Evolutionary conservation across 176 grass and related monocot genomes (phyloP), one percentile per base, ranked within the genome.

Genomic region (Bonia amplexicaulis): DNA sequence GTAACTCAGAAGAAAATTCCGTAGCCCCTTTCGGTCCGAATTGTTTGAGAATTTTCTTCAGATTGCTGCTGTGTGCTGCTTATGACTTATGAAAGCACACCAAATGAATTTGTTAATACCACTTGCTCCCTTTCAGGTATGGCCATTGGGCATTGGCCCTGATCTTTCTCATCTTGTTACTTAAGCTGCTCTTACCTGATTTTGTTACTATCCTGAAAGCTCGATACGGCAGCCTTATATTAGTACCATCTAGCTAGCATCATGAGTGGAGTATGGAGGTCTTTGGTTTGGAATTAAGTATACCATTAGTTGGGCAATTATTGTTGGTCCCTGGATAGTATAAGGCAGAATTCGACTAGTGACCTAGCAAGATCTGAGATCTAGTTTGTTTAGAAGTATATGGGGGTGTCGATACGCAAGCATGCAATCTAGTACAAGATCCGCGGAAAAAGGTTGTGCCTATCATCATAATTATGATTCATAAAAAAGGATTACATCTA

Each of bases 391-490:
- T 14, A 66, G 84, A 77, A 35, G 26, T 83, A 48, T 85, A 71
- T 78, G 73, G 31, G 22, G 7, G 25, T 69, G 48, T 82, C 84
- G 66, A 47, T 29, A 78, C 58, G 58, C 23, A 83, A 83, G 47
- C 84, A 68, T 79, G 68, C 73, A 87, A 90, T 87, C 79, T 90
- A 90, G 84, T 79, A 52, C 84, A 67, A 60, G 79, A 90, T 90
- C 73, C 39, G 17, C 15, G 44, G 61, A 59, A 75, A 57, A 57
- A 54, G 20, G 23, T 10, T 5, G 17, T 75, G 49, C 72, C 22
- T n/a, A 11, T 75, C 44, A 27, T 35, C 19, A 52, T 62, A 71
- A 25, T 23, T 65, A 48, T 55, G 47, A 41, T 63, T 46, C 33
- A 17, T 39, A 81, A 46, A 65, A 45, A 44, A 17, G 45, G 12